Evolutionary conservation across 805 yeast species (phyloP).

Genomic region (Maudiozyma barnettii): DNA sequence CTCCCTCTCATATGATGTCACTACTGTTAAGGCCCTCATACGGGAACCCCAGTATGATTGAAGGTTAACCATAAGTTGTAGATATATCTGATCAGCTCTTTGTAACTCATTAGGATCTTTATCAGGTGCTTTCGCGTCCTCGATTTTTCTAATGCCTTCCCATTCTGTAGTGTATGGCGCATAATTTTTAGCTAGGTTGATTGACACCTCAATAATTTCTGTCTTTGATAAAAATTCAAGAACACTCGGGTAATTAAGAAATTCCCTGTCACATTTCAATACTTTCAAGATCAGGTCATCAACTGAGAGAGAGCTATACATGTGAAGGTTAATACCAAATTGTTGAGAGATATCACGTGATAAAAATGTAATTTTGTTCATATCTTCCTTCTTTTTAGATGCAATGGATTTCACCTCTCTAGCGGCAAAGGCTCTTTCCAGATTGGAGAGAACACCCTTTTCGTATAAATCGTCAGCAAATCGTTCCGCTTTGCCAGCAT

Average conservation of each 20-base stretch:
- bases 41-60: constrained; percentile 89
- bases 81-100: constrained; percentile 74
- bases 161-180: constrained; percentile 76
- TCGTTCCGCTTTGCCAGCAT: constrained; percentile 47
- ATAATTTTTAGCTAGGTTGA: constrained; percentile 57
- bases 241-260: constrained; percentile 59
- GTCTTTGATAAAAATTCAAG: constrained; percentile 77
- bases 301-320: constrained; percentile 53
- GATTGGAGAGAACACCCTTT: constrained; percentile 73
- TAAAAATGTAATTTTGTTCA: constrained; percentile 55
- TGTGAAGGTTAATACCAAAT: constrained; percentile 86
- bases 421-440: constrained; percentile 82
- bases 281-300: constrained; percentile 61
- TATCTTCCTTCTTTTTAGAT: constrained; percentile 37
- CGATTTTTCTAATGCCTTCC: constrained; percentile 35
- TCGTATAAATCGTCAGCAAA: constrained; percentile 54
- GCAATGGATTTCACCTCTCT: constrained; percentile 50
- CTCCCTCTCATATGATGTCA: constrained; percentile 67
- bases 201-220: constrained; percentile 66
- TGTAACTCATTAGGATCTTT: constrained; percentile 71
- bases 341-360: constrained; percentile 87
- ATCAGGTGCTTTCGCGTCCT: constrained; percentile 40
- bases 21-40: constrained; percentile 68
- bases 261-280: constrained; percentile 63
- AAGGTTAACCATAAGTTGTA: constrained; percentile 75